Percentiles rank a stretch among this genome's conserved stretches.
Conservation (phyloP, 768 basidiomycete genomes). For the Mycena belliarum region DNA sequence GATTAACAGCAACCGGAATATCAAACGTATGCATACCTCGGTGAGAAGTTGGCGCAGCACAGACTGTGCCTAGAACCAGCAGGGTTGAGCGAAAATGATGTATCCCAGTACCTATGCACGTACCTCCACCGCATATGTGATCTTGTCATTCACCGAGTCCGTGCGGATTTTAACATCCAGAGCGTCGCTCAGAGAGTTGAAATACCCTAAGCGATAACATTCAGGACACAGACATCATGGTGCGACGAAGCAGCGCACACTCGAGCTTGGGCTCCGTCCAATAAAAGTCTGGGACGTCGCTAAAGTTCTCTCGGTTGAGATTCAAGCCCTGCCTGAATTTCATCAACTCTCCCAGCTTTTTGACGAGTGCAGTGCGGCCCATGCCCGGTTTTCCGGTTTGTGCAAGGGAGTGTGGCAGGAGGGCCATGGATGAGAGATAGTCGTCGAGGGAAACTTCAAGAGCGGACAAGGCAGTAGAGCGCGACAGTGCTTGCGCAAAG, state of each 20-base stretch:
- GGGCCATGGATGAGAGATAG: slow-evolving; percentile 81
- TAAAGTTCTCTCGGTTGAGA: slow-evolving; percentile 85
- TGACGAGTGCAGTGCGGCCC: slow-evolving; percentile 79
- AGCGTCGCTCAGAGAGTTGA: slow-evolving; percentile 81
- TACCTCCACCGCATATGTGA: slow-evolving; percentile 85
- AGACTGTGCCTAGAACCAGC: slow-evolving; percentile 65
- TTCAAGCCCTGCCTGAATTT: slow-evolving; percentile 91
- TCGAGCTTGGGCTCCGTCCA: slow-evolving; percentile 94
- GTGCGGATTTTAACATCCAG: slow-evolving; percentile 86
- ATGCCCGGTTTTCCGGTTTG: slow-evolving; percentile 84
- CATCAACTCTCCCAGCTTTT: slow-evolving; percentile 90
- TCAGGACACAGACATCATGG: neutral
- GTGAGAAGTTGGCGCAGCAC: slow-evolving; percentile 87
- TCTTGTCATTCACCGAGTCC: slow-evolving; percentile 85
- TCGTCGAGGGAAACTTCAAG: slow-evolving; percentile 84
- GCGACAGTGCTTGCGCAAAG: slow-evolving; percentile 87
- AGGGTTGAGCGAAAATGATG: neutral
- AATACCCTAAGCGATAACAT: slow-evolving; percentile 55
- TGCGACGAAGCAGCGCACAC: slow-evolving; percentile 40
- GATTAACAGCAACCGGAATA: slow-evolving; percentile 7
- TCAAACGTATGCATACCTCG: slow-evolving; percentile 52
- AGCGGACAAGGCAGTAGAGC: slow-evolving; percentile 84
- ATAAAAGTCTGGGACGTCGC: slow-evolving; percentile 89
- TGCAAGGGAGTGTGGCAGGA: slow-evolving; percentile 73
- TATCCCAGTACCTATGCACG: neutral